A percentile compares a stretch with the other conserved stretches of the same genome.
These are phyloP conservation scores for Russula dissimulans DNA, from an alignment of 768 basidiomycete genomes.

Conservation along the genomic window DNA sequence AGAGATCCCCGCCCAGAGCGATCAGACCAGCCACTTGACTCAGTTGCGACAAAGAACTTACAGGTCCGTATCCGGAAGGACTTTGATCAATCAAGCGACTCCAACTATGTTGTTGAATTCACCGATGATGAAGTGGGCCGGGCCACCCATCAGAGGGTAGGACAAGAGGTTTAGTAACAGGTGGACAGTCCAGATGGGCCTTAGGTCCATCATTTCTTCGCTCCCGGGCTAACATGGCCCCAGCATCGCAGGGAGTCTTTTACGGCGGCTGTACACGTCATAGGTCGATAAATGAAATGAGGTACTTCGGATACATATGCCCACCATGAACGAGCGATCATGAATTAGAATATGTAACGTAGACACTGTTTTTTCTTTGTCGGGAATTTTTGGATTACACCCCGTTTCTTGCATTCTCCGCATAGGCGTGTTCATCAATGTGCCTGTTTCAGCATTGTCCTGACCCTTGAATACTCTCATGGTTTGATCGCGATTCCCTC, in stretches of 20 bases:
- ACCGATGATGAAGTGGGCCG: background rate
- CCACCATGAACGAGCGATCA: background rate
- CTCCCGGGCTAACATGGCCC: background rate
- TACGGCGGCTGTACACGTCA: background rate
- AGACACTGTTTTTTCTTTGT: background rate
- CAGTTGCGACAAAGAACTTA: background rate
- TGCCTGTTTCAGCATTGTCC: too few species aligned
- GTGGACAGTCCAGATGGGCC: background rate
- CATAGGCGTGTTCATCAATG: too few species aligned
- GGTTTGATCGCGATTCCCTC: too few species aligned
- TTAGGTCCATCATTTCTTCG: background rate
- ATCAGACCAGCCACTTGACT: background rate
- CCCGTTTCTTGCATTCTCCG: too few species aligned
- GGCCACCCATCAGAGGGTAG: background rate
- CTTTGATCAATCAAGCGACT: background rate
- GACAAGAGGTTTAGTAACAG: background rate
- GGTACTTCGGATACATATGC: background rate
- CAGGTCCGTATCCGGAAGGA: conserved; percentile 10
- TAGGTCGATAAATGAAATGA: background rate
- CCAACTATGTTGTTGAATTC: background rate
- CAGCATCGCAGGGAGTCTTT: too few species aligned
- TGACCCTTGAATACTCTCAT: too few species aligned
- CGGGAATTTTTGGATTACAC: too few species aligned
- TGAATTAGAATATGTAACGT: background rate
- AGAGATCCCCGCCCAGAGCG: background rate